phyloP scores from a whole-genome alignment of 2,329 filamentous ascomycete genomes.

The Colletotrichum aenigma region DNA sequence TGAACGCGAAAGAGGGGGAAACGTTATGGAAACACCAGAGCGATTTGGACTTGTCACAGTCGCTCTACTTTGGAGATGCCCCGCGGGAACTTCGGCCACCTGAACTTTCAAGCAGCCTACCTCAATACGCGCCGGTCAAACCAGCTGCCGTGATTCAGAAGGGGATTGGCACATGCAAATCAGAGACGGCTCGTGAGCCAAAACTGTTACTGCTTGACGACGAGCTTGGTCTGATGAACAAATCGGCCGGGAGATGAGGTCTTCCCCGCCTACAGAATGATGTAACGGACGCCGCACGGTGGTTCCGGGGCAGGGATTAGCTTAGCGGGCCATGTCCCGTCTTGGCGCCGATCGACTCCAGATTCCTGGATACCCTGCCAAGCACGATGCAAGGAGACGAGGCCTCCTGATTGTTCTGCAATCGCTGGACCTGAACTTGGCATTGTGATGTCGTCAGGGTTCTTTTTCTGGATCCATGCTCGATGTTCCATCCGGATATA shows the following conservation, averaged over 20 bases:
- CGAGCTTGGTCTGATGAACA: neutral
- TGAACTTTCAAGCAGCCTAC: neutral
- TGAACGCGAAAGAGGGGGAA: neutral
- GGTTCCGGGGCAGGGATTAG: conserved; percentile 9
- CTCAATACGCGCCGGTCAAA: neutral
- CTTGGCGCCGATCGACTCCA: conserved; percentile 19
- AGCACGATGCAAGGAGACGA: neutral
- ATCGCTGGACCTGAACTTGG: neutral
- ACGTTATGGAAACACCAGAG: neutral
- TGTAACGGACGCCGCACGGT: conserved; percentile 18
- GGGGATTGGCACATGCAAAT: neutral
- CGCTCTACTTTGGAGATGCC: neutral
- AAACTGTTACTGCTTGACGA: neutral
- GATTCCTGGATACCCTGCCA: conserved; percentile 17
- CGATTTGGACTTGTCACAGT: neutral
- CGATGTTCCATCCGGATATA: neutral
- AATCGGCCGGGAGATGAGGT: conserved; percentile 5
- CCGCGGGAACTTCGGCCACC: neutral
- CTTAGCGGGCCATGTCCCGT: conserved; percentile 17
- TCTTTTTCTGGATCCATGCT: neutral
- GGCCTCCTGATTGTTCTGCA: neutral
- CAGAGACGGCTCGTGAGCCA: neutral
- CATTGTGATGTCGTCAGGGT: neutral
- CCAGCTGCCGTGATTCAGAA: neutral
- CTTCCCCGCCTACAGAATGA: conserved; percentile 11